Percentiles rank a stretch among this genome's conserved stretches.
Conservation (phyloP, 2,329 filamentous ascomycete genomes). For the Cyclaneusma minus region DNA sequence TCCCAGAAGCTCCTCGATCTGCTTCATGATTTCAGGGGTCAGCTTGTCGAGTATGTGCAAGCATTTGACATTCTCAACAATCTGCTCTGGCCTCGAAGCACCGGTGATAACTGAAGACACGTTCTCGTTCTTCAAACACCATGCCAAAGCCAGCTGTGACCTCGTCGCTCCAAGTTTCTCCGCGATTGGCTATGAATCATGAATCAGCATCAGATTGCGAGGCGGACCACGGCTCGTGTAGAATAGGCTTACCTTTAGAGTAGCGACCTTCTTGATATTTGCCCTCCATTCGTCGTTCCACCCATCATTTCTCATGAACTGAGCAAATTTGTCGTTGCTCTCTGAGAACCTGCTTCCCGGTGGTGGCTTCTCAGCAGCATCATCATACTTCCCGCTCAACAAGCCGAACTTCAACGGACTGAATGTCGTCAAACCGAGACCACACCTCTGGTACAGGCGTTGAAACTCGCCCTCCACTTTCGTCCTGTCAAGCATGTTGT, state of each 20-base stretch:
- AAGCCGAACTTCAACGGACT: conserved; percentile 41
- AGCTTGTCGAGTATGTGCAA: conserved; percentile 28
- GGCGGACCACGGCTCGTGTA: conserved; percentile 5
- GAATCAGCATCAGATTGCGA: conserved; percentile 1
- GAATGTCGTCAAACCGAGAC: conserved; percentile 43
- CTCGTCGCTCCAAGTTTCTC: conserved; percentile 39
- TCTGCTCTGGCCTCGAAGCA: conserved; percentile 33
- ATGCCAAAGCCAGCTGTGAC: conserved; percentile 33
- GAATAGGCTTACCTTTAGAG: conserved; percentile 21
- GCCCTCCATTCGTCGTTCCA: conserved; percentile 20
- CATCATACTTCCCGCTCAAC: conserved; percentile 48
- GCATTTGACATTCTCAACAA: conserved; percentile 31
- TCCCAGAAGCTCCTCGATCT: conserved; percentile 30
- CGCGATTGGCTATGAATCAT: conserved; percentile 28
- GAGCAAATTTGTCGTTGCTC: conserved; percentile 27
- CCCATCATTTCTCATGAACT: conserved; percentile 23
- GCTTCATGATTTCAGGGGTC: conserved; percentile 30
- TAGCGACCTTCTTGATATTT: conserved; percentile 21
- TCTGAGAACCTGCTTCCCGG: conserved; percentile 36
- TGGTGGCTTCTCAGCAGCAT: conserved; percentile 31
- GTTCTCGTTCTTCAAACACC: conserved; percentile 35
- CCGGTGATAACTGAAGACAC: conserved; percentile 36
- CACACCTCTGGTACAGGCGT: conserved; percentile 38
- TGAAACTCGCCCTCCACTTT: conserved; percentile 44
- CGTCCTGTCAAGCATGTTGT: conserved; percentile 43